Conservation (phyloP, 768 basidiomycete genomes). For the Cystofilobasidium bisporidii region DNA sequence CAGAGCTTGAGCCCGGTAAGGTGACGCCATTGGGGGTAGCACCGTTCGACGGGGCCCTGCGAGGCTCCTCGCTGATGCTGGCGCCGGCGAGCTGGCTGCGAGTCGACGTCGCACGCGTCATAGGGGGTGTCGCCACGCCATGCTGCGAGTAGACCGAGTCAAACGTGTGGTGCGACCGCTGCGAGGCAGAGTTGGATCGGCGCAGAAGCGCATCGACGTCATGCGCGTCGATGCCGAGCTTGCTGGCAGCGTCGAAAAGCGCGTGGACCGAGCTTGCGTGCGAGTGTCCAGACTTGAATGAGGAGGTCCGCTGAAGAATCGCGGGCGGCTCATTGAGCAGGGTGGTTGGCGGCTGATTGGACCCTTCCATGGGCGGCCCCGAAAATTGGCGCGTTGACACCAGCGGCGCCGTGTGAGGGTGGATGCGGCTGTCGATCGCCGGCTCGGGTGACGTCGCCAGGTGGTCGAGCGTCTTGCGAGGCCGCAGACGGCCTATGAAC, state of each 20-base stretch:
- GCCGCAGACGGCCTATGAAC: not conserved
- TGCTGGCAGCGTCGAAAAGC: slow-evolving; percentile 6
- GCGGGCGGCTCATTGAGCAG: not conserved
- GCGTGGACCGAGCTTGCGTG: slow-evolving; percentile 15
- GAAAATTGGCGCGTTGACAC: not conserved
- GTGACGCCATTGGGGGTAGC: not conserved
- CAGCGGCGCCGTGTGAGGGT: not conserved
- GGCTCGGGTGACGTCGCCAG: not conserved
- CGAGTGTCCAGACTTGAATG: not conserved
- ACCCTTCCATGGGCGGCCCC: not conserved
- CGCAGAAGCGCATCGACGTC: slow-evolving; percentile 15
- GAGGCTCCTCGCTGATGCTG: not conserved
- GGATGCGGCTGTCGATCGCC: not conserved
- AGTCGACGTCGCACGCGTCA: slow-evolving; percentile 3
- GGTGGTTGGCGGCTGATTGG: not conserved
- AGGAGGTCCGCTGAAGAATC: not conserved
- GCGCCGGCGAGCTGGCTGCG: not conserved
- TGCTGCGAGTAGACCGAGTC: slow-evolving; percentile 9
- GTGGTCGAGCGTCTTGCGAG: not conserved
- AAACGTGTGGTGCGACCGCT: not conserved
- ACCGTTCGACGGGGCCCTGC: not conserved
- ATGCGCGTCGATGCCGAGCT: slow-evolving; percentile 20
- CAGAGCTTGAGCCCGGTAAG: not conserved
- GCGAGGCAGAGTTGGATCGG: not conserved
- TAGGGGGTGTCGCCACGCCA: not conserved